These are phyloP conservation scores for Malus hybrid DNA, from an alignment of 331 rosid genomes.

Conservation along the genomic window DNA sequence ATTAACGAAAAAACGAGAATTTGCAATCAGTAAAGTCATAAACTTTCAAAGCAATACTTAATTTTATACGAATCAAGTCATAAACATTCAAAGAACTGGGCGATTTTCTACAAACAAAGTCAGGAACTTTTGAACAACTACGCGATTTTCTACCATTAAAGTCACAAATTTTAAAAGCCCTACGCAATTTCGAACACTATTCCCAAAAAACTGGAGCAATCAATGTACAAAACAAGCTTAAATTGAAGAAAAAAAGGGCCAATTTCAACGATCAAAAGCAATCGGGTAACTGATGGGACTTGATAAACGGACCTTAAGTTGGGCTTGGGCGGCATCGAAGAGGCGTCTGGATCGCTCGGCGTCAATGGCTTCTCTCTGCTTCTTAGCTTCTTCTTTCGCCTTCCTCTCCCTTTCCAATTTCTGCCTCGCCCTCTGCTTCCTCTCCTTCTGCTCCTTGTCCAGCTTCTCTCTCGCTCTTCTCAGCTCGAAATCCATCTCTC, in stretches of 20 bases:
- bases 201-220: background rate
- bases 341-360: conserved; percentile 36
- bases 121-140: background rate
- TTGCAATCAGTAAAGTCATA: too few species aligned
- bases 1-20: too few species aligned
- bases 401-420: conserved; percentile 34
- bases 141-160: background rate
- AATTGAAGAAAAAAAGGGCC: background rate
- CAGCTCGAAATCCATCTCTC: conserved; percentile 43
- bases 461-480: conserved; percentile 45
- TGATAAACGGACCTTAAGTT: conserved; percentile 19
- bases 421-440: conserved; percentile 34
- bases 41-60: too few species aligned
- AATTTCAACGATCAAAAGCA: background rate
- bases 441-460: conserved; percentile 41
- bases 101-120: background rate
- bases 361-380: conserved; percentile 41
- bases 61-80: background rate
- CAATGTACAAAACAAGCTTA: background rate
- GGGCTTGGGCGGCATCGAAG: conserved; percentile 40
- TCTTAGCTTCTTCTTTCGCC: conserved; percentile 32
- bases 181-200: background rate
- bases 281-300: background rate
- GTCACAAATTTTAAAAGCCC: background rate
- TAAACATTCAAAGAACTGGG: background rate